These are phyloP conservation scores for Kandelia obovata DNA, from an alignment of 345 rosid species.

Conservation along the genomic window DNA sequence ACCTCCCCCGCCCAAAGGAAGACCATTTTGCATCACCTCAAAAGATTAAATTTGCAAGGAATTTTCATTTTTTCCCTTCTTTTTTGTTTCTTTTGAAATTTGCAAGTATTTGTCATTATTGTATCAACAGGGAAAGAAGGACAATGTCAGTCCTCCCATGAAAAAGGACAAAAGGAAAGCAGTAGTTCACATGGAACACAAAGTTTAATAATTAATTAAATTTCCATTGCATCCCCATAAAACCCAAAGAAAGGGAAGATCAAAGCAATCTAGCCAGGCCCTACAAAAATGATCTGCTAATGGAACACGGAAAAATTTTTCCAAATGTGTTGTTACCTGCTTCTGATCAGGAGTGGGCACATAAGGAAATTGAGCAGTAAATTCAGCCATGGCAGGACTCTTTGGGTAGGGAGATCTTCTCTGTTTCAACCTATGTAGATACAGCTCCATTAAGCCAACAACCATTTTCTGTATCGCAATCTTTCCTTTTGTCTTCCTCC, in stretches of 20 bases:
- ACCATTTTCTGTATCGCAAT: constrained; percentile 97
- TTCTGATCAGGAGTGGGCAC: constrained; percentile 88
- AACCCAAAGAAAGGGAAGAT: neutral
- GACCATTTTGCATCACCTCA: neutral
- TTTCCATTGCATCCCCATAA: no score
- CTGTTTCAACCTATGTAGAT: constrained; percentile 84
- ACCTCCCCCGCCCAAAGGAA: neutral
- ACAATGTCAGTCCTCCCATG: no score
- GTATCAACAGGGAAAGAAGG: no score
- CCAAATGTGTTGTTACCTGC: constrained; percentile 39
- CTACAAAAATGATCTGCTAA: neutral
- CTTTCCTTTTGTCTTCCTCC: constrained; percentile 89
- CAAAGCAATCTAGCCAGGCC: neutral
- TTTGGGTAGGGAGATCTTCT: constrained; percentile 77
- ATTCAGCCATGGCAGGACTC: constrained; percentile 60
- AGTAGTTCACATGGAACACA: neutral
- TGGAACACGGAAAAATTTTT: neutral
- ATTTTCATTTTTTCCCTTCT: no score
- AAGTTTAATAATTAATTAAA: neutral
- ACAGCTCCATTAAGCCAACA: constrained; percentile 94
- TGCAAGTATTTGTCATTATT: no score
- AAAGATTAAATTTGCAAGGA: neutral
- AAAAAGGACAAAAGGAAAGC: neutral
- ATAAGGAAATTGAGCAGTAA: constrained; percentile 66
- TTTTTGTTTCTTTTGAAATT: no score